phyloP scores from a whole-genome alignment of 495 filamentous ascomycete genomes.

The Cryomyces minteri region DNA sequence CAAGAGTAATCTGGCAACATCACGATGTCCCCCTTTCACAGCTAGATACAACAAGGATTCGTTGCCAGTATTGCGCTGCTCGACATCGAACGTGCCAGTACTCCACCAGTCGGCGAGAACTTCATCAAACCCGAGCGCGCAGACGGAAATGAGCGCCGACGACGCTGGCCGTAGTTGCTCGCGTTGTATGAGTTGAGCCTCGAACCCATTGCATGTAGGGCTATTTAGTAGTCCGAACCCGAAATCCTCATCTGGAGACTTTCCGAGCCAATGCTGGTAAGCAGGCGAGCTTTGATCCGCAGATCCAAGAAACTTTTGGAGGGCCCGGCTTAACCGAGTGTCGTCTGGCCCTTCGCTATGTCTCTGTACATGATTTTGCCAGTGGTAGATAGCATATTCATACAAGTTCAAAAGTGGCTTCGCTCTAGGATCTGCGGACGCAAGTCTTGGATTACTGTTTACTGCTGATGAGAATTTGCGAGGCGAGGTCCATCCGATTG shows the following conservation, averaged over 20 bases:
- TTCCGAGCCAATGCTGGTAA: not conserved
- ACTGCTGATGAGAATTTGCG: not conserved
- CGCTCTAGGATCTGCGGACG: not conserved
- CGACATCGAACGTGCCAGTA: not conserved
- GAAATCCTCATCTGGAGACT: too few relatives aligned
- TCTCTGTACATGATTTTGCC: not conserved
- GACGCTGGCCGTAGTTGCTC: too few relatives aligned
- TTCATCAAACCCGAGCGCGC: not conserved
- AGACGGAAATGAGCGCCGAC: not conserved
- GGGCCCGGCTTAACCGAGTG: not conserved
- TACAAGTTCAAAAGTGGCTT: not conserved
- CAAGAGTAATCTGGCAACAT: not conserved
- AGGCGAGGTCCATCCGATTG: not conserved
- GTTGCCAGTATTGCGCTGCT: not conserved
- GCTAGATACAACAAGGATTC: not conserved
- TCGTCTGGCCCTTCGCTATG: not conserved
- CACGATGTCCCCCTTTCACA: not conserved
- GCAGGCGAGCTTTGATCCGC: not conserved
- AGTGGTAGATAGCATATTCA: not conserved
- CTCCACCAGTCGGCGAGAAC: not conserved
- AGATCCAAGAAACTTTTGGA: not conserved
- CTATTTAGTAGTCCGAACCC: too few relatives aligned
- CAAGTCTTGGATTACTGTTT: too few relatives aligned
- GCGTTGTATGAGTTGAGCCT: too few relatives aligned
- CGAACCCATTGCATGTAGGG: not conserved